phyloP scores from a whole-genome alignment of 768 basidiomycete species.

The Tricholoma saponaceum region DNA sequence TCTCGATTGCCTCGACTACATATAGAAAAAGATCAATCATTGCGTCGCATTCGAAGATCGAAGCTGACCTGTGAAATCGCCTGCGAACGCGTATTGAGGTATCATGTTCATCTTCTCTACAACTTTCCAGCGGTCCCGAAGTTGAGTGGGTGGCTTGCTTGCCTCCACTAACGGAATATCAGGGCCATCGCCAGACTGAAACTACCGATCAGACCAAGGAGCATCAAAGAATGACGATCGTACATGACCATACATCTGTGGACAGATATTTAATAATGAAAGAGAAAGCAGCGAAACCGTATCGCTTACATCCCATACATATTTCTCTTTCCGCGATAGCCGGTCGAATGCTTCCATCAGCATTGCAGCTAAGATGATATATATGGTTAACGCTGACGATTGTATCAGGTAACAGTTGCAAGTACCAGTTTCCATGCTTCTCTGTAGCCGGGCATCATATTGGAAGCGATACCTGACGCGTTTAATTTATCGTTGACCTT shows the following conservation, averaged over 20 bases:
- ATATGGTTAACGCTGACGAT: background rate
- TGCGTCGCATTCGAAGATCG: background rate
- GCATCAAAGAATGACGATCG: constrained; percentile 16
- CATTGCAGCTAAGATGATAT: constrained; percentile 52
- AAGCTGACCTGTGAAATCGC: constrained; percentile 55
- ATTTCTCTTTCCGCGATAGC: constrained; percentile 63
- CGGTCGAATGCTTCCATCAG: constrained; percentile 69
- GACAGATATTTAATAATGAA: constrained; percentile 3
- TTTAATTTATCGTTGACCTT: background rate
- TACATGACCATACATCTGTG: constrained; percentile 63
- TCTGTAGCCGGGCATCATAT: constrained; percentile 60
- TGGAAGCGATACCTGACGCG: constrained; percentile 62
- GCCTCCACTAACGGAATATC: constrained; percentile 50
- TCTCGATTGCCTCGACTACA: constrained; percentile 60
- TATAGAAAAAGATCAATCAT: constrained; percentile 4
- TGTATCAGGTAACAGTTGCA: background rate
- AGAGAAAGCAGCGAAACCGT: background rate
- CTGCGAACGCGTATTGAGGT: constrained; percentile 66
- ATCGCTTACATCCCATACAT: constrained; percentile 67
- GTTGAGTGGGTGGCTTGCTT: constrained; percentile 43
- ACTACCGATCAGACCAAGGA: background rate
- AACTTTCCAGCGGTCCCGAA: constrained; percentile 63
- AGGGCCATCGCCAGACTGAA: constrained; percentile 60
- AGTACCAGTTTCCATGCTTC: constrained; percentile 63
- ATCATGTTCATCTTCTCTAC: constrained; percentile 67